Evolutionary conservation across 768 basidiomycete species (phyloP).

Genomic region (Peribolospora baueri): DNA sequence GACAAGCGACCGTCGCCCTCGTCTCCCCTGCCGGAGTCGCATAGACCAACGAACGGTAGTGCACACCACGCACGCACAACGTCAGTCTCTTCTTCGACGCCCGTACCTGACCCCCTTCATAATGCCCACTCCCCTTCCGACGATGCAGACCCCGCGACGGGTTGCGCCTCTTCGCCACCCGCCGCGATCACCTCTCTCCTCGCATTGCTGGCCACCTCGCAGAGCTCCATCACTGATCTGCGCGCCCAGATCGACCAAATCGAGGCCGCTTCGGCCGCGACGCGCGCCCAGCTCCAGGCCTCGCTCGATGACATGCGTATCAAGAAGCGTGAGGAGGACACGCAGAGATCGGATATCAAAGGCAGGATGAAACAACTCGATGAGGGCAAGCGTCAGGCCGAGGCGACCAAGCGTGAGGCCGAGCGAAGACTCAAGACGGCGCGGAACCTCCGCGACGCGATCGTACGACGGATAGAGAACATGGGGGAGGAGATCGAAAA

Average conservation of each 20-base stretch:
- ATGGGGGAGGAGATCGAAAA: slow-evolving; percentile 17
- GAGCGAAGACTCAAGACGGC: slow-evolving; percentile 65
- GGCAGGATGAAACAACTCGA: slow-evolving; percentile 62
- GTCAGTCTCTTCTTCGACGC: slow-evolving; percentile 1
- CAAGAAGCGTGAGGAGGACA: slow-evolving; percentile 61
- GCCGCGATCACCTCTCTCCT: slow-evolving; percentile 37
- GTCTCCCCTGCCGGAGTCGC: too few relatives aligned
- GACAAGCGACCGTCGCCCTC: too few relatives aligned
- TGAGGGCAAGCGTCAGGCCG: slow-evolving; percentile 61
- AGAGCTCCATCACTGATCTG: slow-evolving; percentile 38
- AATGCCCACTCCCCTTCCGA: background rate
- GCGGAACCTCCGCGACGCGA: slow-evolving; percentile 36
- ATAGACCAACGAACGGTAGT: background rate
- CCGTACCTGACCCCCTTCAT: background rate
- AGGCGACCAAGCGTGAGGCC: slow-evolving; percentile 52
- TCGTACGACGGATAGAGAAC: slow-evolving; percentile 13
- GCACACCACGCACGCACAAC: background rate
- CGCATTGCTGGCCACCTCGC: slow-evolving; percentile 34
- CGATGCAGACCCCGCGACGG: slow-evolving; percentile 3
- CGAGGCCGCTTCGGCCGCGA: slow-evolving; percentile 31
- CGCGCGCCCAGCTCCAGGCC: slow-evolving; percentile 39
- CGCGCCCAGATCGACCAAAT: slow-evolving; percentile 43
- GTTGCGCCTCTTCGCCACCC: background rate
- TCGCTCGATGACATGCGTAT: slow-evolving; percentile 51
- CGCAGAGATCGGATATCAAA: slow-evolving; percentile 49